Evolutionary conservation across 768 basidiomycete species (phyloP).

Genomic region (Hydnum rufescens): DNA sequence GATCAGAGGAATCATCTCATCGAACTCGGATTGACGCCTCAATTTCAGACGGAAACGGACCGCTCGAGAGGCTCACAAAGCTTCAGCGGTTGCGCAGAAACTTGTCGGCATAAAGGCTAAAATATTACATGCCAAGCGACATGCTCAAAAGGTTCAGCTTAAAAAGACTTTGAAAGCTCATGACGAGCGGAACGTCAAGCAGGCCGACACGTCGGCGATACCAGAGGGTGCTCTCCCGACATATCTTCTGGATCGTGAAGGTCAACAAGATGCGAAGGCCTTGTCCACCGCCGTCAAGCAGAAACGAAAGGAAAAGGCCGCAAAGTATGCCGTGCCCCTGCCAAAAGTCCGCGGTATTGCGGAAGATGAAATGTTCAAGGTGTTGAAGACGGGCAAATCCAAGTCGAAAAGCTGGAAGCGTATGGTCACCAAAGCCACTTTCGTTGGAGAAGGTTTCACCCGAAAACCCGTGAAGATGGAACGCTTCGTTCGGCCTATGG

Average conservation of each 20-base stretch:
- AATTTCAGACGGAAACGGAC: slow-evolving; percentile 53
- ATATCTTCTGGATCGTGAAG: slow-evolving; percentile 90
- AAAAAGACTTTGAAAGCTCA: slow-evolving; percentile 99
- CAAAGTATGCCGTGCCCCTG: slow-evolving; percentile 89
- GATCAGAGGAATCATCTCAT: slow-evolving; percentile 15
- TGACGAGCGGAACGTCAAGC: slow-evolving; percentile 96
- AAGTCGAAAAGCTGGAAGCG: slow-evolving; percentile 97
- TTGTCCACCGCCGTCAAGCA: slow-evolving; percentile 93
- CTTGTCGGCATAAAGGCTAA: slow-evolving; percentile 95
- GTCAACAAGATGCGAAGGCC: slow-evolving; percentile 96
- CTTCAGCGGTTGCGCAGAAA: slow-evolving; percentile 77
- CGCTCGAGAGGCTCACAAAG: slow-evolving; percentile 54
- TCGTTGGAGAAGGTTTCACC: slow-evolving; percentile 95
- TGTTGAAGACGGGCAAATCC: slow-evolving; percentile 91
- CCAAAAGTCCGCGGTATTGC: slow-evolving; percentile 96
- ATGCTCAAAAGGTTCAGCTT: slow-evolving; percentile 94
- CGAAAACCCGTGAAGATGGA: slow-evolving; percentile 99
- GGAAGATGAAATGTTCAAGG: slow-evolving; percentile 99
- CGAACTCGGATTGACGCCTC: too few relatives aligned
- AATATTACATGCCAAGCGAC: slow-evolving; percentile 88
- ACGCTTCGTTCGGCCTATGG: slow-evolving; percentile 94
- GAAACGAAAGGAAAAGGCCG: slow-evolving; percentile 96
- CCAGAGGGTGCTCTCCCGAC: slow-evolving; percentile 85
- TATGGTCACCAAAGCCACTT: slow-evolving; percentile 98
- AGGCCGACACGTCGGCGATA: slow-evolving; percentile 54